phyloP scores from a whole-genome alignment of 2,329 filamentous ascomycete species.

The Keithomyces neogunnii region DNA sequence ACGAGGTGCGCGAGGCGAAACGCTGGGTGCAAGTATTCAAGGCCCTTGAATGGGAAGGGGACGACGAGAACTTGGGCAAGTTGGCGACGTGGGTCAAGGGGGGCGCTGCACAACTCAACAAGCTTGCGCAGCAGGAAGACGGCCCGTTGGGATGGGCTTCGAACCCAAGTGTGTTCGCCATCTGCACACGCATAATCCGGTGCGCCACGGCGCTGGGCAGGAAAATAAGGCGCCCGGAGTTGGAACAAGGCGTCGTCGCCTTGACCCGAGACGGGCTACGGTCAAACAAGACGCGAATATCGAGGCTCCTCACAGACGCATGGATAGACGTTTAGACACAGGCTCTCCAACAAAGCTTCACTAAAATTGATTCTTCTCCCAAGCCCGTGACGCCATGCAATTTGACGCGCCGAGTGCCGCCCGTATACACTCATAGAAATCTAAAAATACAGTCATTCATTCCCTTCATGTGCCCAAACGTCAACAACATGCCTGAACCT shows the following conservation, averaged over 20 bases:
- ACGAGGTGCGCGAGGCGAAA: constrained; percentile 65
- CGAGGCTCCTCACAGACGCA: constrained; percentile 18
- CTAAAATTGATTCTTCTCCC: not conserved
- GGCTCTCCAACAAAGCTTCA: too few relatives aligned
- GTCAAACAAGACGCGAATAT: constrained; percentile 12
- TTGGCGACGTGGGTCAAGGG: constrained; percentile 39
- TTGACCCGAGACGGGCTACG: constrained; percentile 4
- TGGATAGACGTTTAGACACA: constrained; percentile 2
- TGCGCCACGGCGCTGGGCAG: constrained; percentile 26
- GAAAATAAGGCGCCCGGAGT: not conserved
- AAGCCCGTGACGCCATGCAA: not conserved
- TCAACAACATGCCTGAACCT: not conserved
- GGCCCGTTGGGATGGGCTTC: constrained; percentile 67
- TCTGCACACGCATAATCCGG: constrained; percentile 42
- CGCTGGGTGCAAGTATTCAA: constrained; percentile 55
- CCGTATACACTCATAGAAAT: not conserved
- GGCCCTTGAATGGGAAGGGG: constrained; percentile 12
- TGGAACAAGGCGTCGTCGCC: constrained; percentile 11
- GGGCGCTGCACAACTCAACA: constrained; percentile 37
- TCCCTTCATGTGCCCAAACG: too few relatives aligned
- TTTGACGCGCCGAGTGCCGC: not conserved
- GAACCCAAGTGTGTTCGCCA: constrained; percentile 56
- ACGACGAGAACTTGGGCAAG: constrained; percentile 15
- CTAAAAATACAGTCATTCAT: not conserved
- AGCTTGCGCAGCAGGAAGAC: constrained; percentile 34